Conservation (phyloP, 768 basidiomycete species). For the Mycena vitilis region DNA sequence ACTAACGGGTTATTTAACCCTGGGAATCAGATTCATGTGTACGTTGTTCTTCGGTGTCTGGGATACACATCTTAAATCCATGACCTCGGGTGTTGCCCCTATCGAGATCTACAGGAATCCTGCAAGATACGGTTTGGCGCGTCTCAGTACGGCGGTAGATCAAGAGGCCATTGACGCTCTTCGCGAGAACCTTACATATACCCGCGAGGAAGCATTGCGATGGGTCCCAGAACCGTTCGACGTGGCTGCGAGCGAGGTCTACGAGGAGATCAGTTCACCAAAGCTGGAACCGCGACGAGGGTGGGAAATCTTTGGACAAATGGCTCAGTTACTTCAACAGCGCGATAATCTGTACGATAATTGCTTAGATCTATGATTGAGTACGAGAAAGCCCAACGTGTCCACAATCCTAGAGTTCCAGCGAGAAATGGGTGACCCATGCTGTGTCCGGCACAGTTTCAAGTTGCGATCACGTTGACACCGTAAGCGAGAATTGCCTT, state of each 20-base stretch:
- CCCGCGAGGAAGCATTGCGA: constrained; percentile 24
- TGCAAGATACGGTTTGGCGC: constrained; percentile 16
- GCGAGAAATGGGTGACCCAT: no score
- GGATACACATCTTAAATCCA: no score
- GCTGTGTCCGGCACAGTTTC: no score
- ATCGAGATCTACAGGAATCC: constrained; percentile 15
- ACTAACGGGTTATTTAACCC: constrained; percentile 13
- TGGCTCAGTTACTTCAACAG: neutral
- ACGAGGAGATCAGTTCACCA: constrained; percentile 17
- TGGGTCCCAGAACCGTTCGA: constrained; percentile 28
- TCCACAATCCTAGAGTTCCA: no score
- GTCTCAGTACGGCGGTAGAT: constrained; percentile 6
- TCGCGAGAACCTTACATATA: neutral
- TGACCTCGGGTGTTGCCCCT: constrained; percentile 16
- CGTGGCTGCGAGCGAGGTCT: neutral
- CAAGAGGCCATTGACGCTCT: constrained; percentile 2
- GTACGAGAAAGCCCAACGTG: no score
- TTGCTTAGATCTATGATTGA: no score
- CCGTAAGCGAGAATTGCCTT: no score
- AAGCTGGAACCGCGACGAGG: constrained; percentile 15
- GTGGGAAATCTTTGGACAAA: constrained; percentile 28
- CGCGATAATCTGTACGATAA: neutral
- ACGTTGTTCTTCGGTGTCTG: neutral
- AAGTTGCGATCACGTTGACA: no score
- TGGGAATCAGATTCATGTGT: constrained; percentile 8